Evolutionary conservation across 805 yeast species (phyloP).

Genomic region (Candida boleticola): DNA sequence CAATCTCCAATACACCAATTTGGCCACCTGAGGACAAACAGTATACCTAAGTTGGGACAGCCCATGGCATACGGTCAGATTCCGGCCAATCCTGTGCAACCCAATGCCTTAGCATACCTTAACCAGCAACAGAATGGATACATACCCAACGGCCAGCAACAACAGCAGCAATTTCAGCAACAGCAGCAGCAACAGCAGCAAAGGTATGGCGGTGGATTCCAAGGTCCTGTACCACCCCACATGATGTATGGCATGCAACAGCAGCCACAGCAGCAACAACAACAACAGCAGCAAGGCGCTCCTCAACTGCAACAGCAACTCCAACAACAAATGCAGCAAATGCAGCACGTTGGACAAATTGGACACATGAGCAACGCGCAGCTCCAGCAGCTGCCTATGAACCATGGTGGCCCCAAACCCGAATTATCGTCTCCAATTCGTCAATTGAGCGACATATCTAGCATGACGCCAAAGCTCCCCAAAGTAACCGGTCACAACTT

Average conservation of each 20-base stretch:
- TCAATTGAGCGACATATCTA: slow-evolving; percentile 17
- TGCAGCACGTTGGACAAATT: slow-evolving; percentile 3
- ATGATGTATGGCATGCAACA: slow-evolving; percentile 18
- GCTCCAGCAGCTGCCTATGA: slow-evolving; percentile 11
- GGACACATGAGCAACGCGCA: slow-evolving; percentile 4
- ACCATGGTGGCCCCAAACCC: slow-evolving; percentile 28
- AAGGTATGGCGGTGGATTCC: slow-evolving; percentile 8
- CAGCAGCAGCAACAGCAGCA: background rate
- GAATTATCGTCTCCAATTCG: slow-evolving; percentile 41
- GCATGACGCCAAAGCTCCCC: slow-evolving; percentile 31
- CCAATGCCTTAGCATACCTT: slow-evolving; percentile 20
- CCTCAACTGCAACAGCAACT: slow-evolving; percentile 9
- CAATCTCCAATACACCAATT: slow-evolving; percentile 8
- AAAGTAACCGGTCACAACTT: slow-evolving; percentile 25
- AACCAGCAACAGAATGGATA: slow-evolving; percentile 6
- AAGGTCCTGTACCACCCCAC: slow-evolving; percentile 16
- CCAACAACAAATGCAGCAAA: slow-evolving; percentile 8
- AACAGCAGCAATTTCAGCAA: slow-evolving; percentile 1
- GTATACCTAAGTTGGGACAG: slow-evolving; percentile 20
- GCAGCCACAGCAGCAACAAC: slow-evolving; percentile 9
- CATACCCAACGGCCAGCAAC: background rate
- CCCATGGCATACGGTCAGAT: slow-evolving; percentile 13
- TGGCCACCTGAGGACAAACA: slow-evolving; percentile 14
- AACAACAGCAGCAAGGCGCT: slow-evolving; percentile 8
- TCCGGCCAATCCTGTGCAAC: slow-evolving; percentile 18